Evolutionary conservation across 352 stramenopile species (phyloP), one percentile per base, ranked within the genome.

Genomic region (Globisporangium solare): DNA sequence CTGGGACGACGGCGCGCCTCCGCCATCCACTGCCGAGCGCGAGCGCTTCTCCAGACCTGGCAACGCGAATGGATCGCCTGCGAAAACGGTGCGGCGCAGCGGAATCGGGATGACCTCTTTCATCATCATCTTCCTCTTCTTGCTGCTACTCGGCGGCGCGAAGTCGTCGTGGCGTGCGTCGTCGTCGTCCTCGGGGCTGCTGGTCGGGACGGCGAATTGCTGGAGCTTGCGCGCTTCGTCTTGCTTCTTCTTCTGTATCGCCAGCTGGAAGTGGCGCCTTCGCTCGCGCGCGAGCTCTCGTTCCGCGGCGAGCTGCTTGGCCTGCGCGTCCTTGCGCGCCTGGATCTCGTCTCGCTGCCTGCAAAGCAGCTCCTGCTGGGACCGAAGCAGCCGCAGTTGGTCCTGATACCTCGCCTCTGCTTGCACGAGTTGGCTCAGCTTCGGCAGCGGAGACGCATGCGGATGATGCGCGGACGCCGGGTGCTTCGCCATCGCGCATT

Each of bases 401-500:
- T 74, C 66, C 21, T 83, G 69, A 42, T 76, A 83, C 56, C 79
- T 77, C 22, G 71, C 74, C 47, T 88, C 73, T 2, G 68, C 75
- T 51, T 82, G 76, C 46, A 83, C 67, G 5, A 88, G 66, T 14
- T 71, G 48, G 49, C 64, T 78, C 20, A 86, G 59, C 42, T 80
- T 86, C 2, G 77, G 66, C 47, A 85, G 48, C 5, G 73, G 53
- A 17, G 68, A 76, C 43, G 27, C 27, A 35, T 35, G 45, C 22
- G 52, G 39, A 22, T 51, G 6, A 13, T 27, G 51, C 35, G 32
- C 31, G 54, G 22, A 15, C 32, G 35, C 17, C 47, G 43, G 51
- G 35, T 42, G 37, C 35, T 51, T 46, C 17, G 63, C 60, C 31
- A 75, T 47, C 10, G 14, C 39, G 11, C 47, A 59, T 41, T 69